phyloP scores from a whole-genome alignment of 1,284 basidiomycete species.

The Microbotryomycetes sp. region DNA sequence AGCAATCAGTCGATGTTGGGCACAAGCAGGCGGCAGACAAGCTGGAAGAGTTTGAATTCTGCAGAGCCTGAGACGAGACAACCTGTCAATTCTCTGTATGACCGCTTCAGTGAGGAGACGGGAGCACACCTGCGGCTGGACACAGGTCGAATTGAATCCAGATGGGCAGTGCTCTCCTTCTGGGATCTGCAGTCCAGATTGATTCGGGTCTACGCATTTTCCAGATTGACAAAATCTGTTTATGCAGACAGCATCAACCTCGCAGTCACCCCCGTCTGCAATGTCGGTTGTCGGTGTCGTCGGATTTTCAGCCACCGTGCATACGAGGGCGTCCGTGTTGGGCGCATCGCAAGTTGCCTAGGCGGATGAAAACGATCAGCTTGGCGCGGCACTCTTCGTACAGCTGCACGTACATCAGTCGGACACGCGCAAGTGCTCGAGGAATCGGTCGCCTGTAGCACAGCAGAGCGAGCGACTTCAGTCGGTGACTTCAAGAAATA shows the following conservation, averaged over 20 bases:
- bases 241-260: background rate
- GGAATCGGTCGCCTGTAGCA: background rate
- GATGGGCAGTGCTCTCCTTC: background rate
- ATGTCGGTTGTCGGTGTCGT: background rate
- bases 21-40: background rate
- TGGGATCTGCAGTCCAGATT: background rate
- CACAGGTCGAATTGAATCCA: background rate
- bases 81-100: background rate
- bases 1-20: background rate
- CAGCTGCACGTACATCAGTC: constrained; percentile 34
- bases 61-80: background rate
- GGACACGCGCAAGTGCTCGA: background rate
- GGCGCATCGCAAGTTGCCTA: background rate
- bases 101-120: background rate
- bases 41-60: background rate
- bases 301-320: background rate
- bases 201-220: background rate
- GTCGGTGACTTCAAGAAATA: background rate
- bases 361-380: too few relatives aligned
- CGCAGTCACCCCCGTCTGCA: background rate
- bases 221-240: background rate
- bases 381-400: too few relatives aligned
- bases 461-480: background rate
- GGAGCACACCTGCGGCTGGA: background rate
- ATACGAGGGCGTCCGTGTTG: background rate